A percentile compares a stretch with the other conserved stretches of the same genome.
These are phyloP conservation scores for Domatiomyces catenatus DNA, from an alignment of 2,329 filamentous ascomycete genomes.

Conservation along the genomic window DNA sequence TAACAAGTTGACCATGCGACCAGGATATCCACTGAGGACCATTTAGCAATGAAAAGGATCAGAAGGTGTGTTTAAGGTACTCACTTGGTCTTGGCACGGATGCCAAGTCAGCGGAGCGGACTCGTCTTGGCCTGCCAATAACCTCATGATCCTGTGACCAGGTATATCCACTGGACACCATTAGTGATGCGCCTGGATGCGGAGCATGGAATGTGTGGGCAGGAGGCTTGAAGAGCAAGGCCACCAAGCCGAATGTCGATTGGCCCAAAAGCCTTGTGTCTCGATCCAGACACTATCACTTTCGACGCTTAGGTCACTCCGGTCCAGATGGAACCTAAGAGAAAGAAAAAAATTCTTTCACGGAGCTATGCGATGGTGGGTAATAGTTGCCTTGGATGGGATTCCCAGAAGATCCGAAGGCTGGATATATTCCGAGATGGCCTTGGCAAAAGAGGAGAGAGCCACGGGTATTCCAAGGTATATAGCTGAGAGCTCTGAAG, in stretches of 20 bases:
- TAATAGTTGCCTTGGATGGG: background rate
- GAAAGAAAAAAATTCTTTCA: background rate
- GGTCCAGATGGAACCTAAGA: background rate
- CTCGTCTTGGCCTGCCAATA: constrained; percentile 2
- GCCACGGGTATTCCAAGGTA: background rate
- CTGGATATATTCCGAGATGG: background rate
- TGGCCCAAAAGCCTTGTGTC: background rate
- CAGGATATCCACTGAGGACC: background rate
- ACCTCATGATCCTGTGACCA: background rate
- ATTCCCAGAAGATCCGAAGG: background rate
- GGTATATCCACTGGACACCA: background rate
- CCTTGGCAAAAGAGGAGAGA: background rate
- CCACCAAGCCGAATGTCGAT: background rate
- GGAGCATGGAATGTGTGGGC: background rate
- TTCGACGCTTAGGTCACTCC: background rate
- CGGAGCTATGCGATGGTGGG: background rate
- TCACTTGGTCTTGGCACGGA: background rate
- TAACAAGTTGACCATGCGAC: background rate
- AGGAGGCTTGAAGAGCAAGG: background rate
- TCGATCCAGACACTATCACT: background rate
- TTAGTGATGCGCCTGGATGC: background rate
- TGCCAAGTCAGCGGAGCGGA: constrained; percentile 4
- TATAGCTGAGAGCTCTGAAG: background rate
- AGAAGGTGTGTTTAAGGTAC: background rate
- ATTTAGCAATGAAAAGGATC: background rate